Percentiles rank a stretch among this genome's conserved stretches.
Evolutionary conservation across 2,329 filamentous ascomycete genomes (phyloP).

Genomic region (Xylariaceae sp.): DNA sequence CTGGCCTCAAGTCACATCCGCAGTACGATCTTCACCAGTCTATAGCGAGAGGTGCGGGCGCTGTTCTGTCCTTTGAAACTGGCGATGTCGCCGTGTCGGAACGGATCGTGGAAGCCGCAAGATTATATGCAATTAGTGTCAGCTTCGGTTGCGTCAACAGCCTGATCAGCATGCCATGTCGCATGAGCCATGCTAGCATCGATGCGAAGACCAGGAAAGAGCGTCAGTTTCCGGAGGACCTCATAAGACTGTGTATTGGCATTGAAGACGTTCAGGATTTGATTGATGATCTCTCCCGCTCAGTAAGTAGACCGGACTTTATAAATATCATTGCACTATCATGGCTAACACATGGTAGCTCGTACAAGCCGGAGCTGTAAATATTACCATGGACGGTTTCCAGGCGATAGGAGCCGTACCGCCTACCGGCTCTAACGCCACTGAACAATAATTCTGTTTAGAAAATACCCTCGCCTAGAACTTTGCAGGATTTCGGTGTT

Average conservation of each 20-base stretch:
- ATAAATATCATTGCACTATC: background rate
- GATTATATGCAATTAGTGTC: constrained; percentile 91
- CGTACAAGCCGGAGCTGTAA: constrained; percentile 90
- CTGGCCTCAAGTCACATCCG: constrained; percentile 87
- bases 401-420: constrained; percentile 45
- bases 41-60: constrained; percentile 89
- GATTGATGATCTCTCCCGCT: constrained; percentile 85
- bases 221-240: constrained; percentile 90
- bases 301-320: constrained; percentile 55
- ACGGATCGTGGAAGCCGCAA: constrained; percentile 87
- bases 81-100: constrained; percentile 78
- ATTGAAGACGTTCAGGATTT: constrained; percentile 91
- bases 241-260: constrained; percentile 90
- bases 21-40: constrained; percentile 96
- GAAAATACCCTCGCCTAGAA: constrained; percentile 10
- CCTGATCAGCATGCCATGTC: constrained; percentile 97
- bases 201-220: constrained; percentile 88
- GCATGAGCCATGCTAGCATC: constrained; percentile 98
- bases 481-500: constrained; percentile 12
- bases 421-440: constrained; percentile 16
- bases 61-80: constrained; percentile 93
- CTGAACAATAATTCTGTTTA: constrained; percentile 21
- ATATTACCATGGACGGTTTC: constrained; percentile 77
- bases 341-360: constrained; percentile 48
- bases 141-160: constrained; percentile 98